phyloP scores from a whole-genome alignment of 768 basidiomycete species.

The Tricholoma sp. region DNA sequence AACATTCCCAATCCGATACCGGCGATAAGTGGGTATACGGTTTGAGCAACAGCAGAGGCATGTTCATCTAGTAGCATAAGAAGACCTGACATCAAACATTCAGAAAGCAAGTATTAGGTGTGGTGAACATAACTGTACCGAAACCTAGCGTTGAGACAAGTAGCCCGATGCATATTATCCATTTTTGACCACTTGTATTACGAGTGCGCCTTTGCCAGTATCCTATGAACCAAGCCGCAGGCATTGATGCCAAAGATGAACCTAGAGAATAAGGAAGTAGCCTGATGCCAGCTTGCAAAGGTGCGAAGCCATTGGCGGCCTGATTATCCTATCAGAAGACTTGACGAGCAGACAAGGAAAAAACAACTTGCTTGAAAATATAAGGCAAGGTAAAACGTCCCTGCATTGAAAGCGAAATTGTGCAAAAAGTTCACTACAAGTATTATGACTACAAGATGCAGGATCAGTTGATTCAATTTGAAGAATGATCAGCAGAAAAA shows the following conservation, averaged over 20 bases:
- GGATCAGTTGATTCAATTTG: constrained; percentile 14
- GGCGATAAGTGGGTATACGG: constrained; percentile 60
- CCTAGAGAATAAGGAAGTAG: constrained; percentile 83
- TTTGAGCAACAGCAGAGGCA: constrained; percentile 40
- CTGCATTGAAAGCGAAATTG: constrained; percentile 78
- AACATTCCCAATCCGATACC: constrained; percentile 80
- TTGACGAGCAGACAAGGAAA: constrained; percentile 8
- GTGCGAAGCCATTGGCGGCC: constrained; percentile 69
- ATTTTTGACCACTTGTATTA: constrained; percentile 61
- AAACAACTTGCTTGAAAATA: constrained; percentile 62
- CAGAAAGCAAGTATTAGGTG: constrained; percentile 12
- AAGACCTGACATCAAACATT: constrained; percentile 44
- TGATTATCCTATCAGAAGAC: constrained; percentile 21
- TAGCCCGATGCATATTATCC: constrained; percentile 58
- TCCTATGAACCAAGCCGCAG: constrained; percentile 78
- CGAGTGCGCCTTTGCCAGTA: constrained; percentile 53
- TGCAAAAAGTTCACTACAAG: constrained; percentile 73
- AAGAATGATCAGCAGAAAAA: constrained; percentile 1
- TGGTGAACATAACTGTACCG: constrained; percentile 38
- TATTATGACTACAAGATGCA: constrained; percentile 45
- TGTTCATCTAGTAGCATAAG: constrained; percentile 56
- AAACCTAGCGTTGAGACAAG: constrained; percentile 66
- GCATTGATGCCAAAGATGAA: constrained; percentile 79
- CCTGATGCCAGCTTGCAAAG: constrained; percentile 65
- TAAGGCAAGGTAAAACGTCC: constrained; percentile 81